These are phyloP conservation scores for Lentinula guzmanii DNA, from an alignment of 768 basidiomycete genomes.

Conservation along the genomic window DNA sequence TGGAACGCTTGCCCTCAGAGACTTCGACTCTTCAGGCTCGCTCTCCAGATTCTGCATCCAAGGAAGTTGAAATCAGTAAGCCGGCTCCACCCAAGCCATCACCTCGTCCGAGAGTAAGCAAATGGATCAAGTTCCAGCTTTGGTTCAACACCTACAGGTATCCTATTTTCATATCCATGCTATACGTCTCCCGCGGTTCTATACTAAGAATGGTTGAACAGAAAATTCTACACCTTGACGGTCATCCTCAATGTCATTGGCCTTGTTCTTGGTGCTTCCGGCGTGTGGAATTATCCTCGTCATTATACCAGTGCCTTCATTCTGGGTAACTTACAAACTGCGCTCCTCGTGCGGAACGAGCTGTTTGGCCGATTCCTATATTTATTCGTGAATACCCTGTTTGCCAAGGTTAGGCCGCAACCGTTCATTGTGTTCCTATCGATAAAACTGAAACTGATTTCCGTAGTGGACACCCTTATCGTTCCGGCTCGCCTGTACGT, in stretches of 20 bases:
- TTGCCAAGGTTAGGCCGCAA: slow-evolving; percentile 57
- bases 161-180: slow-evolving; percentile 12
- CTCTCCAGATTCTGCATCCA: neutral
- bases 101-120: slow-evolving; percentile 32
- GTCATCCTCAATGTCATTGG: slow-evolving; percentile 56
- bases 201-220: slow-evolving; percentile 16
- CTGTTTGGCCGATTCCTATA: slow-evolving; percentile 77
- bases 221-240: slow-evolving; percentile 68
- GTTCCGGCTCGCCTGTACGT: slow-evolving; percentile 69
- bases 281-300: slow-evolving; percentile 63
- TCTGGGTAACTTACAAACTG: slow-evolving; percentile 65
- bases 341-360: slow-evolving; percentile 78
- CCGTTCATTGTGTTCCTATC: neutral
- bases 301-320: slow-evolving; percentile 66
- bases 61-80: neutral
- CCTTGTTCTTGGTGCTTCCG: slow-evolving; percentile 52
- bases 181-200: neutral
- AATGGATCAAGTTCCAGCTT: slow-evolving; percentile 54
- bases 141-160: slow-evolving; percentile 83
- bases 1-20: neutral
- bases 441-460: neutral
- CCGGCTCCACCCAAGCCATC: slow-evolving; percentile 18
- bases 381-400: slow-evolving; percentile 61
- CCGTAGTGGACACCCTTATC: slow-evolving; percentile 48
- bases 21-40: neutral